Percentiles rank a stretch among this genome's conserved stretches.
Conservation (phyloP, 1,139 yeast species). For the Diutina rugosa region DNA sequence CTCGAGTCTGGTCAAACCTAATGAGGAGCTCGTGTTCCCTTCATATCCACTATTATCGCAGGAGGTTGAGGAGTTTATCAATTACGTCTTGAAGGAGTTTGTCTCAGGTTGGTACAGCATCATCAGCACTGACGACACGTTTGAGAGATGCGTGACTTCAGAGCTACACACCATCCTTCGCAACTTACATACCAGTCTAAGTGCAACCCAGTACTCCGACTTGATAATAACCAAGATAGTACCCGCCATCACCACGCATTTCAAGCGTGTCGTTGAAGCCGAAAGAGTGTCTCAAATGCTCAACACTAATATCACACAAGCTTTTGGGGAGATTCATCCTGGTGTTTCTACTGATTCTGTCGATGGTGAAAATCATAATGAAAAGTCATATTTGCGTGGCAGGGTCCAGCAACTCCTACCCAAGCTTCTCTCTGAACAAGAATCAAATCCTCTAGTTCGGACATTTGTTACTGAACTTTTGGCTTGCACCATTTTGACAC, state of each 20-base stretch:
- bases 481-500: slow-evolving; percentile 33
- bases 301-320: background rate
- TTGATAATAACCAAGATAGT: slow-evolving; percentile 43
- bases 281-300: background rate
- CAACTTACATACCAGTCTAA: slow-evolving; percentile 28
- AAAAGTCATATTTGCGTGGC: slow-evolving; percentile 39
- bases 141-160: slow-evolving; percentile 2
- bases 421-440: slow-evolving; percentile 33
- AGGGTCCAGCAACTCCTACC: slow-evolving; percentile 36
- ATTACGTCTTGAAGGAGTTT: slow-evolving; percentile 45
- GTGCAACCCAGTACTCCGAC: slow-evolving; percentile 38
- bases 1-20: background rate
- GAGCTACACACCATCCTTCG: slow-evolving; percentile 33
- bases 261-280: slow-evolving; percentile 11
- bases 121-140: background rate
- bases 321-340: slow-evolving; percentile 41
- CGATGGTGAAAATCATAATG: slow-evolving; percentile 20
- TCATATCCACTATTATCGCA: slow-evolving; percentile 4
- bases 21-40: background rate
- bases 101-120: slow-evolving; percentile 51
- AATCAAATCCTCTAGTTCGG: slow-evolving; percentile 36
- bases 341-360: slow-evolving; percentile 32
- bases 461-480: slow-evolving; percentile 52
- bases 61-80: slow-evolving; percentile 34
- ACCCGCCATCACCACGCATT: slow-evolving; percentile 60